Percentiles rank a stretch among this genome's conserved stretches.
phyloP scores from a whole-genome alignment of 768 basidiomycete genomes.

The Daedaleopsis nitida region DNA sequence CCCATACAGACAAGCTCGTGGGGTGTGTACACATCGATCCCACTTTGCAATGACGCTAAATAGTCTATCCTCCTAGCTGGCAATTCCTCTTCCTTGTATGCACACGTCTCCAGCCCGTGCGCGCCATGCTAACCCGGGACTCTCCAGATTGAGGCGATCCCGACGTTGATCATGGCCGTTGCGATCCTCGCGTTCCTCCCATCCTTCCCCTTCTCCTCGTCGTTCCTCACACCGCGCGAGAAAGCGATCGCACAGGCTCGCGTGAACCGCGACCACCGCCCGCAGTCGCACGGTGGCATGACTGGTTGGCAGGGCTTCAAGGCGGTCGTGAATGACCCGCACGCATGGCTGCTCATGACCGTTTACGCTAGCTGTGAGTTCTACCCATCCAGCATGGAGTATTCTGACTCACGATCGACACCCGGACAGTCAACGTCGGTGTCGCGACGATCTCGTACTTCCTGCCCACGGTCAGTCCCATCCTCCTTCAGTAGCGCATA shows the following conservation, averaged over 20 bases:
- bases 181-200: slow-evolving; percentile 53
- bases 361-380: slow-evolving; percentile 11
- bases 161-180: slow-evolving; percentile 53
- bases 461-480: slow-evolving; percentile 48
- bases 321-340: slow-evolving; percentile 48
- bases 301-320: slow-evolving; percentile 58
- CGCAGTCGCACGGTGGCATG: slow-evolving; percentile 60
- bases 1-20: slow-evolving; percentile 44
- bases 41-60: not conserved
- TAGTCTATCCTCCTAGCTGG: slow-evolving; percentile 40
- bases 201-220: slow-evolving; percentile 56
- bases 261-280: slow-evolving; percentile 55
- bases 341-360: slow-evolving; percentile 53
- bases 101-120: not conserved
- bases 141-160: slow-evolving; percentile 55
- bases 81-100: slow-evolving; percentile 59
- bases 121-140: not conserved
- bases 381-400: not conserved
- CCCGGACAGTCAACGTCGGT: slow-evolving; percentile 51
- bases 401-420: not conserved
- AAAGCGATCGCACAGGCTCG: slow-evolving; percentile 59
- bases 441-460: slow-evolving; percentile 60
- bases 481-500: not conserved
- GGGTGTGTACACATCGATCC: slow-evolving; percentile 34
- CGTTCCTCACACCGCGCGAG: slow-evolving; percentile 54